phyloP scores from a whole-genome alignment of 2,329 filamentous ascomycete genomes.

The Diplodia mutila region DNA sequence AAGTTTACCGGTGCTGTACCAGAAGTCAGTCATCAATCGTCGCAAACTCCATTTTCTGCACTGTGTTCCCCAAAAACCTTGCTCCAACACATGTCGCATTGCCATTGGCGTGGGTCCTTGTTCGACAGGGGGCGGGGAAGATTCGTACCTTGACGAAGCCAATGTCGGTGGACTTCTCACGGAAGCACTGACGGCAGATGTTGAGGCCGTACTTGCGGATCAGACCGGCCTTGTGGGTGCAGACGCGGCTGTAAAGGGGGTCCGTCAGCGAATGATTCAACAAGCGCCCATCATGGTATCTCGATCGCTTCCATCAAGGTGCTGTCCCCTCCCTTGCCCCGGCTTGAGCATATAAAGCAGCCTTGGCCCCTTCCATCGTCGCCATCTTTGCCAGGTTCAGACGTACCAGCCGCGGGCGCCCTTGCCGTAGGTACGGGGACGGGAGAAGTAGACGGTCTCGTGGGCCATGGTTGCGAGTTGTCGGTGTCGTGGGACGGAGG shows the following conservation, averaged over 20 bases:
- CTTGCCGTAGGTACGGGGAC: conserved; percentile 96
- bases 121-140: neutral
- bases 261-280: conserved; percentile 36
- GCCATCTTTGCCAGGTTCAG: conserved; percentile 9
- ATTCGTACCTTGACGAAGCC: conserved; percentile 67
- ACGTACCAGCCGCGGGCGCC: conserved; percentile 90
- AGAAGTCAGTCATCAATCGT: conserved; percentile 3
- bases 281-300: conserved; percentile 3
- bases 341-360: conserved; percentile 9
- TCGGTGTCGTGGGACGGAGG: conserved; percentile 27
- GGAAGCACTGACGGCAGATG: conserved; percentile 73
- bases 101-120: neutral
- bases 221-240: conserved; percentile 96
- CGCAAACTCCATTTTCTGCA: neutral
- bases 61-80: too few species aligned
- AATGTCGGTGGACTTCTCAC: conserved; percentile 69
- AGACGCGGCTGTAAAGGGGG: conserved; percentile 66
- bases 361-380: conserved; percentile 7
- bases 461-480: conserved; percentile 71
- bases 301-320: conserved; percentile 23
- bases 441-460: conserved; percentile 99
- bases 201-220: conserved; percentile 99
- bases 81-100: neutral
- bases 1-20: conserved; percentile 25
- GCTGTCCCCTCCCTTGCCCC: conserved; percentile 26